These are phyloP conservation scores for Rhododendron griersonianum DNA, from an alignment of 148 eudicot species.

Conservation along the genomic window DNA sequence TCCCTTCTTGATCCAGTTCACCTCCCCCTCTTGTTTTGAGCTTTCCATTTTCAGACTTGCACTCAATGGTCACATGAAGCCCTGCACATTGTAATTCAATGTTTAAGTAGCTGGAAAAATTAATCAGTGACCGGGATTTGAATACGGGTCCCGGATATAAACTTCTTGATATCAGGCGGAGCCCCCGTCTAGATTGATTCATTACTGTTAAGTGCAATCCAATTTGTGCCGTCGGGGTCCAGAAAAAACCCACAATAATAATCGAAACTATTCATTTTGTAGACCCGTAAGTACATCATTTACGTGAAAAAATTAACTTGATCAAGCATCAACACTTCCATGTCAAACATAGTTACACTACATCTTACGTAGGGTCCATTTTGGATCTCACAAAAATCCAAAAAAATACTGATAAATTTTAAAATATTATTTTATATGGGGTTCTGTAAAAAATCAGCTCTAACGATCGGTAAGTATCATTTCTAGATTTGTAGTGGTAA, in stretches of 20 bases:
- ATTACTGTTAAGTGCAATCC: background rate
- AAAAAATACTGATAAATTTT: no score
- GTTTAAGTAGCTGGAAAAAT: background rate
- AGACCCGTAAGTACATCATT: no score
- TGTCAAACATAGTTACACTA: no score
- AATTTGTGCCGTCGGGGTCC: conserved; percentile 19
- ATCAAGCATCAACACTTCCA: background rate
- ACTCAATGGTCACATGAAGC: conserved; percentile 8
- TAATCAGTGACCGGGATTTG: background rate
- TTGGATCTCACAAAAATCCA: no score
- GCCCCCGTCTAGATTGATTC: background rate
- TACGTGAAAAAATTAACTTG: background rate
- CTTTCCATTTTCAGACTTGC: conserved; percentile 8
- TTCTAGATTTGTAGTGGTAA: no score
- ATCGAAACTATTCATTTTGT: background rate
- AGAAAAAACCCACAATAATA: background rate
- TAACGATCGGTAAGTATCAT: no score
- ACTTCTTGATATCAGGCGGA: no score
- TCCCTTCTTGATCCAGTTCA: conserved; percentile 13
- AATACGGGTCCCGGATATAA: background rate
- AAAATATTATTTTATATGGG: no score
- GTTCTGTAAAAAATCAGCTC: no score
- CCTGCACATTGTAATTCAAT: conserved; percentile 10
- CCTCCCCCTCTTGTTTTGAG: background rate
- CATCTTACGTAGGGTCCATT: no score